phyloP scores from a whole-genome alignment of 2,329 filamentous ascomycete genomes.

The Magnaporthiopsis incrustans region DNA sequence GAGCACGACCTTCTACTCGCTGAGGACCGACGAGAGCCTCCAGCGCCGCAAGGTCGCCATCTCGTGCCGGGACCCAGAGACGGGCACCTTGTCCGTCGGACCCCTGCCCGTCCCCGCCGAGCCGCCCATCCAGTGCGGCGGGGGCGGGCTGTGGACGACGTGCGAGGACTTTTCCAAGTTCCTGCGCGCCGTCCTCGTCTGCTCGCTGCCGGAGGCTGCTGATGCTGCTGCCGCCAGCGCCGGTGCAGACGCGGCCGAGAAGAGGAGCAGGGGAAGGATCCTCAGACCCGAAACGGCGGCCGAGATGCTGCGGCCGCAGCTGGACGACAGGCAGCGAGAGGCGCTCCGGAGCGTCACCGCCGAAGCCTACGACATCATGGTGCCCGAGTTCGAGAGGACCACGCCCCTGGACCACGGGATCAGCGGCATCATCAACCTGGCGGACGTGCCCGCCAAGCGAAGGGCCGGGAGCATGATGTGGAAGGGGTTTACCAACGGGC shows the following conservation, averaged over 20 bases:
- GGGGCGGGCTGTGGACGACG: slow-evolving; percentile 34
- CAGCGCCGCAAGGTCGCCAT: neutral
- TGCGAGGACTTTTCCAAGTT: slow-evolving; percentile 37
- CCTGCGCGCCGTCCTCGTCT: slow-evolving; percentile 51
- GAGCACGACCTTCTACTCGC: slow-evolving; percentile 30
- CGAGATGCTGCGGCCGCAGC: slow-evolving; percentile 45
- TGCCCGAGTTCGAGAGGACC: slow-evolving; percentile 27
- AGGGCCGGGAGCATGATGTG: slow-evolving; percentile 34
- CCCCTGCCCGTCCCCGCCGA: slow-evolving; percentile 17
- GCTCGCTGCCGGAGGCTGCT: slow-evolving; percentile 43
- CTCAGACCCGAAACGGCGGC: slow-evolving; percentile 47
- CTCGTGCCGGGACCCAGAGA: neutral
- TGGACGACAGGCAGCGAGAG: slow-evolving; percentile 23
- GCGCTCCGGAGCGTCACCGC: slow-evolving; percentile 15
- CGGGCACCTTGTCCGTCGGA: neutral
- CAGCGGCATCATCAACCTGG: slow-evolving; percentile 30
- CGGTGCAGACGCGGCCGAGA: slow-evolving; percentile 24
- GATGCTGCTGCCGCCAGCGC: too few relatives aligned
- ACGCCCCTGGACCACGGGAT: slow-evolving; percentile 29
- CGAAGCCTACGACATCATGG: slow-evolving; percentile 19
- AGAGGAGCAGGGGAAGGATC: too few relatives aligned
- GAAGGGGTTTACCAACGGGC: slow-evolving; percentile 31
- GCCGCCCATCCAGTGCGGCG: slow-evolving; percentile 31
- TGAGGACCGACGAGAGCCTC: slow-evolving; percentile 9
- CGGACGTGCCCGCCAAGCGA: slow-evolving; percentile 30